These are phyloP conservation scores for Solanum sejunctum DNA, from an alignment of 257 asterid genomes.

Conservation along the genomic window DNA sequence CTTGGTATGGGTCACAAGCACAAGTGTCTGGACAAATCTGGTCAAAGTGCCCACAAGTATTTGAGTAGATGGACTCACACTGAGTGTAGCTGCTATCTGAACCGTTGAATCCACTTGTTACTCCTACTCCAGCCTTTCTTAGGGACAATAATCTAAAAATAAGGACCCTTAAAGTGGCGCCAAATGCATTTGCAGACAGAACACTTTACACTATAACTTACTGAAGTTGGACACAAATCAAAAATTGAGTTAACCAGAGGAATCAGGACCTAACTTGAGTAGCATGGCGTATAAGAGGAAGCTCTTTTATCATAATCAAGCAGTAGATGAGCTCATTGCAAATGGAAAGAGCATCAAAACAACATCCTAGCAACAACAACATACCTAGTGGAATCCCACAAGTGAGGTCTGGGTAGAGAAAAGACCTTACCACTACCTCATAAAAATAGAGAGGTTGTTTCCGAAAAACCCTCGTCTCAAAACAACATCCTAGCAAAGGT, in stretches of 20 bases:
- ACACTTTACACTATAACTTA: neutral
- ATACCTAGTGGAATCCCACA: too few species aligned
- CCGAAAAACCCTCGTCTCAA: neutral
- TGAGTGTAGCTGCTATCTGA: neutral
- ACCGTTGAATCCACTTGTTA: neutral
- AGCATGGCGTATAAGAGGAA: neutral
- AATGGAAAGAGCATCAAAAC: neutral
- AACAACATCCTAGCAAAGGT: neutral
- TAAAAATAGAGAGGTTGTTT: too few species aligned
- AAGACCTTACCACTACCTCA: too few species aligned
- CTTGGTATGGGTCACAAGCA: neutral
- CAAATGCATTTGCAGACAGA: neutral
- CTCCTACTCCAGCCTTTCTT: neutral
- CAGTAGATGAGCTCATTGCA: neutral
- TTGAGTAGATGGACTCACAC: neutral
- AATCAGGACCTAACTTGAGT: neutral
- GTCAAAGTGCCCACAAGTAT: neutral
- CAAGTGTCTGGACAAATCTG: neutral
- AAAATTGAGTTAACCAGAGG: neutral
- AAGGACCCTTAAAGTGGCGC: neutral
- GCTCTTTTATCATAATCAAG: neutral
- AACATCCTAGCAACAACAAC: neutral
- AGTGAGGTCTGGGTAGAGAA: too few species aligned
- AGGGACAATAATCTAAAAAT: neutral
- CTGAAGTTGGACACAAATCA: neutral